phyloP scores from a whole-genome alignment of 1,284 basidiomycete genomes.

The Hymenochaete sp. region DNA sequence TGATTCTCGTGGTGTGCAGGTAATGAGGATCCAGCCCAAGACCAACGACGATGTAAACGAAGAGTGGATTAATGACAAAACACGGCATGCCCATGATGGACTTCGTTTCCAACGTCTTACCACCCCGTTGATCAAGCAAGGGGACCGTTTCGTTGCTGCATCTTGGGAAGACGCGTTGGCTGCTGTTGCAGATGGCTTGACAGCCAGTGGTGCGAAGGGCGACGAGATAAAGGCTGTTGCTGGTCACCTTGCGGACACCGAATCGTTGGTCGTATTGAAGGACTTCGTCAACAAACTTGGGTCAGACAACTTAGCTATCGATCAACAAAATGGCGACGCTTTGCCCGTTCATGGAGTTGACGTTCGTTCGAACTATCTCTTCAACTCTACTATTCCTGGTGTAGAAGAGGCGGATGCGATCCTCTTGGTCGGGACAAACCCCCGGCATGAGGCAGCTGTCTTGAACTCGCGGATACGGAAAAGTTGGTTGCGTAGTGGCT shows the following conservation, averaged over 20 bases:
- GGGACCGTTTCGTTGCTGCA: slow-evolving; percentile 86
- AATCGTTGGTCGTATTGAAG: slow-evolving; percentile 89
- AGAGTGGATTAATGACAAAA: slow-evolving; percentile 99
- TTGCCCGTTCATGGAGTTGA: slow-evolving; percentile 79
- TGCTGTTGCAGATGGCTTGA: slow-evolving; percentile 74
- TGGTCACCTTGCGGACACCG: slow-evolving; percentile 89
- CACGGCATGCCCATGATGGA: slow-evolving; percentile 93
- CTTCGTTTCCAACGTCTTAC: slow-evolving; percentile 94
- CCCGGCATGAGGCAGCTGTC: slow-evolving; percentile 94
- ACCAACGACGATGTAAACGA: slow-evolving; percentile 99
- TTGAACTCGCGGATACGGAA: slow-evolving; percentile 96
- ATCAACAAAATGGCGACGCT: slow-evolving; percentile 61
- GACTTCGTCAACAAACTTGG: slow-evolving; percentile 91
- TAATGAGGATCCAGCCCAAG: slow-evolving; percentile 95
- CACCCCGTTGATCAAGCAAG: slow-evolving; percentile 84
- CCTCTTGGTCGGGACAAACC: slow-evolving; percentile 94
- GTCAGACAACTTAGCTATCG: slow-evolving; percentile 88
- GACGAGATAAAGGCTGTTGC: slow-evolving; percentile 96
- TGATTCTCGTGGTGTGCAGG: slow-evolving; percentile 91
- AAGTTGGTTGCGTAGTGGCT: slow-evolving; percentile 79
- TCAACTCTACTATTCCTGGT: slow-evolving; percentile 92
- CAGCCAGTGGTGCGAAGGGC: slow-evolving; percentile 75
- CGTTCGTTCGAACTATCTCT: slow-evolving; percentile 92
- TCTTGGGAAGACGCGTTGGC: slow-evolving; percentile 90
- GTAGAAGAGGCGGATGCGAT: slow-evolving; percentile 91